A percentile compares a stretch with the other conserved stretches of the same genome.
Conservation (phyloP, 345 rosid species). For the Excoecaria cochinchinensis region DNA sequence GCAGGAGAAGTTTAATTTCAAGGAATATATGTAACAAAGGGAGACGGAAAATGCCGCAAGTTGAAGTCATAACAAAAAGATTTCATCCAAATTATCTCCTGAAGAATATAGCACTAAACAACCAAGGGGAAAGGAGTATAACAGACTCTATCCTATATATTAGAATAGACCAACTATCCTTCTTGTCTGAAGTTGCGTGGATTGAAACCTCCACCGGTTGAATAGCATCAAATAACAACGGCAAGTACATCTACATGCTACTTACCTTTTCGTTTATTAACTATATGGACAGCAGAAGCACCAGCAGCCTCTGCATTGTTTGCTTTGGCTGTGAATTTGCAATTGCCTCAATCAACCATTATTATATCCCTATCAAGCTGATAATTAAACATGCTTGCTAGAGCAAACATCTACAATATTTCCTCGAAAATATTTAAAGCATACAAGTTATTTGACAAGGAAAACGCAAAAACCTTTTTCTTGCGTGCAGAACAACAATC, state of each 20-base stretch:
- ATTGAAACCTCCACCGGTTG: neutral
- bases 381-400: constrained; percentile 17
- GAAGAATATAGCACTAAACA: too few species aligned
- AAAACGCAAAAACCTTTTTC: constrained; percentile 51
- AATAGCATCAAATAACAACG: neutral
- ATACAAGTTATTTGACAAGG: neutral
- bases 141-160: neutral
- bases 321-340: constrained; percentile 86
- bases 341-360: constrained; percentile 88
- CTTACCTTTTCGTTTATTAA: constrained; percentile 87
- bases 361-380: constrained; percentile 77
- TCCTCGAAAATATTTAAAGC: neutral
- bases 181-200: neutral
- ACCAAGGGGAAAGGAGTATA: too few species aligned
- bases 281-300: constrained; percentile 88
- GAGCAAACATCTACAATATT: constrained; percentile 7
- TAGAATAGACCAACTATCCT: too few species aligned
- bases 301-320: constrained; percentile 86
- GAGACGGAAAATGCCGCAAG: neutral
- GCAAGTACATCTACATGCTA: neutral
- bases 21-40: neutral
- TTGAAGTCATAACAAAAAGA: neutral
- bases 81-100: neutral
- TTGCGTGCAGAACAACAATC: constrained; percentile 71
- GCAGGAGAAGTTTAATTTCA: too few species aligned